phyloP scores from a whole-genome alignment of 306 rosid genomes.

The Geum urbanum region DNA sequence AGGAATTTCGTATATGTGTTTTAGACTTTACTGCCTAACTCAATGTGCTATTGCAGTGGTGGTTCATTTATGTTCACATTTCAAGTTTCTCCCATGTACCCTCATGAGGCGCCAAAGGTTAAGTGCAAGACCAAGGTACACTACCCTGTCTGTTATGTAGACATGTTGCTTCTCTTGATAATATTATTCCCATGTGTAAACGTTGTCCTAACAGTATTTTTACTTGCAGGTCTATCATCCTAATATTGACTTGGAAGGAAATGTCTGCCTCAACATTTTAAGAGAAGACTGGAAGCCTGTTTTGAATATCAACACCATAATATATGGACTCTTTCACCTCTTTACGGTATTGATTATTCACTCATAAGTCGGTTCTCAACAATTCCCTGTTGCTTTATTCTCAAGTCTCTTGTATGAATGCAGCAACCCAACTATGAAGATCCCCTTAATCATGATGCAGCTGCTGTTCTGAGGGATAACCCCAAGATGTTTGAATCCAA shows the following conservation, averaged over 20 bases:
- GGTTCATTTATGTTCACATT: conserved; percentile 52
- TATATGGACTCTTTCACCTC: conserved; percentile 50
- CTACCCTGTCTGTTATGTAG: not conserved
- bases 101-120: conserved; percentile 63
- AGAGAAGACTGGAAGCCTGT: conserved; percentile 65
- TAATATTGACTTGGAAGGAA: conserved; percentile 66
- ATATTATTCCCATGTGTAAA: not conserved
- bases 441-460: conserved; percentile 56
- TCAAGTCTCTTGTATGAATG: not conserved
- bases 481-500: conserved; percentile 51
- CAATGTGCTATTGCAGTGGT: conserved; percentile 33
- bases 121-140: conserved; percentile 70
- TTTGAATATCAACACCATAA: conserved; percentile 43
- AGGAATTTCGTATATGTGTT: not conserved
- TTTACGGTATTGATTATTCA: conserved; percentile 40
- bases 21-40: conserved; percentile 5
- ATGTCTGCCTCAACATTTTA: conserved; percentile 57
- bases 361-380: not conserved
- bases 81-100: conserved; percentile 52
- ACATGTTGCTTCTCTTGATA: not conserved
- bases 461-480: conserved; percentile 49
- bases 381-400: not conserved
- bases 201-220: not conserved
- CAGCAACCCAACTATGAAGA: conserved; percentile 53
- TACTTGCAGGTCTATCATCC: conserved; percentile 61